Conservation (phyloP, 1,139 yeast genomes). For the Geotrichum bryndzae region DNA sequence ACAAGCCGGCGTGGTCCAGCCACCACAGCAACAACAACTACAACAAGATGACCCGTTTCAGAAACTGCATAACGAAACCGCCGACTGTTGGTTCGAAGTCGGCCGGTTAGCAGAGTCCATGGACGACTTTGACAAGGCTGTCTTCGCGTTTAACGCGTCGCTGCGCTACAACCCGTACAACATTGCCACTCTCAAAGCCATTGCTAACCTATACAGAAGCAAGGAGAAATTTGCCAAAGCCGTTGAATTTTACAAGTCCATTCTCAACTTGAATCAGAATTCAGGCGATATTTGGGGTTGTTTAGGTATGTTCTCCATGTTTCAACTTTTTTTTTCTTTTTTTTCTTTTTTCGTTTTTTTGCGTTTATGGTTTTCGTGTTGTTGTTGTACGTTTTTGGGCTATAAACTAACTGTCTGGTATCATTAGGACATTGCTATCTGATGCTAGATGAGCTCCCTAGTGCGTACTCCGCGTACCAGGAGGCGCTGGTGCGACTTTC, state of each 20-base stretch:
- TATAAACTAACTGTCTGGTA: neutral
- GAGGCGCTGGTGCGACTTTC: conserved; percentile 86
- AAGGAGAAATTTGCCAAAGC: conserved; percentile 90
- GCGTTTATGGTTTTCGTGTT: neutral
- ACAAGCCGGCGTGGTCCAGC: conserved; percentile 20
- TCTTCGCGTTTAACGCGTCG: conserved; percentile 85
- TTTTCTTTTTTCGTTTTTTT: neutral
- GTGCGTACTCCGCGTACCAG: conserved; percentile 94
- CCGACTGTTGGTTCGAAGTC: conserved; percentile 89
- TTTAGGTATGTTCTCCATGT: conserved; percentile 33
- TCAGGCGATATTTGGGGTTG: conserved; percentile 98
- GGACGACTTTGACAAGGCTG: conserved; percentile 85
- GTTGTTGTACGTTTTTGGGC: neutral
- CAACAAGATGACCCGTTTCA: conserved; percentile 34
- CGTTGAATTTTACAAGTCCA: conserved; percentile 86
- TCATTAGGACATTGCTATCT: conserved; percentile 82
- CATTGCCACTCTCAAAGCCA: conserved; percentile 73
- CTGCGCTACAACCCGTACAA: conserved; percentile 81
- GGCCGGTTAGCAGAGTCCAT: conserved; percentile 82
- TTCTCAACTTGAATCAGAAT: conserved; percentile 73
- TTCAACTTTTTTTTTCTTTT: neutral
- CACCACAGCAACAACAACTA: conserved; percentile 21
- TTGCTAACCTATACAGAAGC: conserved; percentile 84
- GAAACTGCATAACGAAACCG: conserved; percentile 48
- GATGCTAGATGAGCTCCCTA: conserved; percentile 91